Evolutionary conservation across 768 basidiomycete species (phyloP).

Genomic region (Podaxis carcinomalis): DNA sequence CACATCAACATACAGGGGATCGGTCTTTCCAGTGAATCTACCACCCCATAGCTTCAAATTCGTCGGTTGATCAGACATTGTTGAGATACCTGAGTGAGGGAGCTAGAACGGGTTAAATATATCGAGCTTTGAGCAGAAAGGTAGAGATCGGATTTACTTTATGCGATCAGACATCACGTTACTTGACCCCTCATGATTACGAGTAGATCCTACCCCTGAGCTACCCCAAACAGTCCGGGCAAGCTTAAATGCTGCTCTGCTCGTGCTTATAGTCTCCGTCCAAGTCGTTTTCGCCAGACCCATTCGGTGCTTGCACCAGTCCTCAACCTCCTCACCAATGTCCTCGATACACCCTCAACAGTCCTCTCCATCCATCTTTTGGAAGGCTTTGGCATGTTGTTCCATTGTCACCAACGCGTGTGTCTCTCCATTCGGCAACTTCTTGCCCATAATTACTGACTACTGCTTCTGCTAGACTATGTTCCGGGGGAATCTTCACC

Average conservation of each 20-base stretch:
- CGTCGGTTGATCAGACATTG: conserved; percentile 36
- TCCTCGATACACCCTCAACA: background rate
- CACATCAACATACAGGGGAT: conserved; percentile 62
- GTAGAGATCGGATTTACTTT: background rate
- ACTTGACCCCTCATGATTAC: background rate
- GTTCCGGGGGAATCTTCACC: conserved; percentile 75
- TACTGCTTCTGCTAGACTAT: conserved; percentile 42
- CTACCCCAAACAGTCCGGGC: background rate
- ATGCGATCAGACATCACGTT: background rate
- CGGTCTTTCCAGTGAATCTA: conserved; percentile 83
- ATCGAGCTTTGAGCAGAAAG: background rate
- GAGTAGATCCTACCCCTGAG: background rate
- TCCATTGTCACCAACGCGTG: conserved; percentile 66
- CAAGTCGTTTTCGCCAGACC: background rate
- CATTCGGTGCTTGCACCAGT: background rate
- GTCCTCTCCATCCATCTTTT: conserved; percentile 8
- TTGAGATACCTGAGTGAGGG: background rate
- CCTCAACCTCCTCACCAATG: background rate
- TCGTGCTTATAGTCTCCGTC: background rate
- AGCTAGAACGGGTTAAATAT: conserved; percentile 2
- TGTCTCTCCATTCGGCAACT: conserved; percentile 20
- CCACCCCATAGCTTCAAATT: conserved; percentile 86
- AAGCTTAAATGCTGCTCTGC: background rate
- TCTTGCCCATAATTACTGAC: background rate
- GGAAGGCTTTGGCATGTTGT: conserved; percentile 31